Conservation (phyloP, 495 filamentous ascomycete genomes). For the Cenococcum geophilum region DNA sequence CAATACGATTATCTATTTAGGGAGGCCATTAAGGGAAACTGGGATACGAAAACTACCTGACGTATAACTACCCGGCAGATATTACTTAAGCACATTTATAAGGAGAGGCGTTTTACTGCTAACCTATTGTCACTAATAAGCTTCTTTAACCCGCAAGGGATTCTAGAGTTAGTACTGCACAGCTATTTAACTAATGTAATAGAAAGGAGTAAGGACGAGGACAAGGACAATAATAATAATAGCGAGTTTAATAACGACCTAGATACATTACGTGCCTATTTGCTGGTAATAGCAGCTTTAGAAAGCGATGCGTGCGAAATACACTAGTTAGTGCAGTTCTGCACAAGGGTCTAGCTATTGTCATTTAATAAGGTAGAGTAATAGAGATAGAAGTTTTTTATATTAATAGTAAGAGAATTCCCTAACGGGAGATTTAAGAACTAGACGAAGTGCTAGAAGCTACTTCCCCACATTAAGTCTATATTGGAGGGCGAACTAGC, state of each 20-base stretch:
- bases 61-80: slow-evolving; percentile 1
- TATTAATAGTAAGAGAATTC: neutral
- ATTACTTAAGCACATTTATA: slow-evolving; percentile 6
- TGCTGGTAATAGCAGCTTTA: slow-evolving; percentile 20
- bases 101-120: neutral
- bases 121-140: slow-evolving; percentile 7
- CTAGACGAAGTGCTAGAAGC: slow-evolving; percentile 5
- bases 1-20: no score
- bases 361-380: neutral
- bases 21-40: no score
- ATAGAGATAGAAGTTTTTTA: slow-evolving; percentile 6
- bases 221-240: no score
- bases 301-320: slow-evolving; percentile 7
- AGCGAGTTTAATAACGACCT: slow-evolving; percentile 23
- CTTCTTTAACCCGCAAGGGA: slow-evolving; percentile 15
- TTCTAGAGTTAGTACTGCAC: neutral
- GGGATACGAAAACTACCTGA: no score
- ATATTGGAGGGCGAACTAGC: neutral
- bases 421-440: slow-evolving; percentile 7
- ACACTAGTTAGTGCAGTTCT: slow-evolving; percentile 17
- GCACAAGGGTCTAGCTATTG: slow-evolving; percentile 12
- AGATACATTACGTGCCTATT: slow-evolving; percentile 28
- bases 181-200: neutral
- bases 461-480: slow-evolving; percentile 9
- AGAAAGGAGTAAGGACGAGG: neutral